Evolutionary conservation across 768 basidiomycete genomes (phyloP), one percentile per base, ranked within the genome.

Genomic region (Naganishia antarctica): DNA sequence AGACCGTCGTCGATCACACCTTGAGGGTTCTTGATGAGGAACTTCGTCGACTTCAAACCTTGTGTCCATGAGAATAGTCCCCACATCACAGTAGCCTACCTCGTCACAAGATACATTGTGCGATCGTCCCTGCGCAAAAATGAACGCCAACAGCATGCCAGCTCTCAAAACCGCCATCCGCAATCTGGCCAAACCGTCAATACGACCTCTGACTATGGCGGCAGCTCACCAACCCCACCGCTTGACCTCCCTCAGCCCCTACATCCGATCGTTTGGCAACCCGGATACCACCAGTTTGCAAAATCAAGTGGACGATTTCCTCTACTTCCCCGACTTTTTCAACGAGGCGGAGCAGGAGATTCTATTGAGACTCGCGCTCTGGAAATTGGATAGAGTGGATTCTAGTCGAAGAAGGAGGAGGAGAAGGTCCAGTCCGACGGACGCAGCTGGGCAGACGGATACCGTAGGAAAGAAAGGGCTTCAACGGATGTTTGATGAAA

Each of bases 351-450:
- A 75, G 66, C 58, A 66, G 53, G 47, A 64, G 16, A 48, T 68
- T 26, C 29, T 77, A 5, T 28, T 74, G 8, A 32, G 31, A 16
- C 68, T 71, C 63, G 72, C 73, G 12, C 63, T 77, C 12, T 74
- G 73, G 76, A 77, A 77, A 59, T 66, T 77, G 16, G 71, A 77
- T 61, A 51, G 73, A 41, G 69, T 66, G n/a, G 76, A 77, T 50
- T 57, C 63, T 3, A 69, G 64, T 25, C 23, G 66, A 1, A 66
- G 64, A 49, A 61, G 72, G 41, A 60, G 70, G 29, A 49, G 46
- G 29, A 47, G 70, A 26, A 69, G 63, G 53, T 37, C 41, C 2
- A 64, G 16, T 45, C 23, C 18, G 9, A 45, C 18, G 48, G 18
- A 44, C 46, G 61, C 48, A 23, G 61, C n/a, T 29, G 34, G 13